Evolutionary conservation across 1,284 basidiomycete genomes (phyloP).

Genomic region (Mycosarcoma mackinlayi): DNA sequence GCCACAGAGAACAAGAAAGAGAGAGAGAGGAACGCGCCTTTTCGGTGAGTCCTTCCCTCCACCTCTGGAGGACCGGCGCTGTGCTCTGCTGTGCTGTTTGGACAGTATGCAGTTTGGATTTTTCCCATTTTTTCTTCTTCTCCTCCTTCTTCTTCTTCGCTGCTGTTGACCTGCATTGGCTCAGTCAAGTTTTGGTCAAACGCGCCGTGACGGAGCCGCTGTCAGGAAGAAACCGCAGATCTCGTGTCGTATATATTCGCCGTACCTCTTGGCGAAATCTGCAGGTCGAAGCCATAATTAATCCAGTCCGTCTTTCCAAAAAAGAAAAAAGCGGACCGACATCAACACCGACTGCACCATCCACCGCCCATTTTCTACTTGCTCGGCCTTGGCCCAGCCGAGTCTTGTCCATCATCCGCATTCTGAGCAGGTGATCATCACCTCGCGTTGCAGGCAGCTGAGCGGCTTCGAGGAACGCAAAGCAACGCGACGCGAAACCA

Average conservation of each 20-base stretch:
- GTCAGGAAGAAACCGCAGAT: conserved; percentile 28
- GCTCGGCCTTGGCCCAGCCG: not conserved
- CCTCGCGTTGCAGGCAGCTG: too few relatives aligned
- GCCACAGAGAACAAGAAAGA: too few relatives aligned
- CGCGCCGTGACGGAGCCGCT: conserved; percentile 20
- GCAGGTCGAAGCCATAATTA: conserved; percentile 14
- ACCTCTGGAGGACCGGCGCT: too few relatives aligned
- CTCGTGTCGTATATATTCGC: conserved; percentile 39
- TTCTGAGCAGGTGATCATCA: too few relatives aligned
- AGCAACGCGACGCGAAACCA: too few relatives aligned
- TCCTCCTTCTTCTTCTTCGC: not conserved
- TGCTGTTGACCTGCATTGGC: not conserved
- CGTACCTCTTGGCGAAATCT: conserved; percentile 7
- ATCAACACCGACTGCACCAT: not conserved
- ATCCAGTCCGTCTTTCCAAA: conserved; percentile 3
- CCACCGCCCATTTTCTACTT: not conserved
- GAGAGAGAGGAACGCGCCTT: too few relatives aligned
- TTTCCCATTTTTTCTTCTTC: not conserved
- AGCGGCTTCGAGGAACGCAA: too few relatives aligned
- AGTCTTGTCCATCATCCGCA: not conserved
- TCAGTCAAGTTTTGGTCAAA: conserved; percentile 2
- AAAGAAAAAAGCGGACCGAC: not conserved
- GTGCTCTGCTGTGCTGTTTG: not conserved
- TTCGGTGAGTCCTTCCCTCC: not conserved
- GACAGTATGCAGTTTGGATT: not conserved